Evolutionary conservation across 176 grass and related monocot species (phyloP).

Genomic region (Avena atlantica): DNA sequence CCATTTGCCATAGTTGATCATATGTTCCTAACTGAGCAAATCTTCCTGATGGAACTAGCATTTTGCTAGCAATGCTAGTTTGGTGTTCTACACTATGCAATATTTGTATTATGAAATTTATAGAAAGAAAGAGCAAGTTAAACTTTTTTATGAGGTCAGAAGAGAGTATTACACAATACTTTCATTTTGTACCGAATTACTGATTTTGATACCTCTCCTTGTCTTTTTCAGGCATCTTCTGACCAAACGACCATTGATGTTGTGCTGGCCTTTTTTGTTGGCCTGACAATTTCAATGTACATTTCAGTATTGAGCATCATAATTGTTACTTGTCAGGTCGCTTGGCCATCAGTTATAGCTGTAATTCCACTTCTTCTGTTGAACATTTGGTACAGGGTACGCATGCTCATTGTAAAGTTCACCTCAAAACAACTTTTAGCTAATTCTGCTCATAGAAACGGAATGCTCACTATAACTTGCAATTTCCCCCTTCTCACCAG

Average conservation of each 20-base stretch:
- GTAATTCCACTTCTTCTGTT: constrained; percentile 78
- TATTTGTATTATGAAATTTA: background rate
- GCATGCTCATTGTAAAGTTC: constrained; percentile 34
- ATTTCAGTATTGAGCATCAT: constrained; percentile 80
- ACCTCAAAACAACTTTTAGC: background rate
- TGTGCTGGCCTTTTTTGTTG: constrained; percentile 79
- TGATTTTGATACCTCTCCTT: constrained; percentile 21
- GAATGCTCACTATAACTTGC: background rate
- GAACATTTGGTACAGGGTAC: constrained; percentile 98
- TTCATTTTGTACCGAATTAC: background rate
- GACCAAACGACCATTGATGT: constrained; percentile 95
- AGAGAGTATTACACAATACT: background rate
- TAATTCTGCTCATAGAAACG: background rate
- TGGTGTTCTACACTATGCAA: background rate
- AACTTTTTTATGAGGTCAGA: background rate
- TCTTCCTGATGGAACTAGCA: background rate
- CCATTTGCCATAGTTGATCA: too few relatives aligned
- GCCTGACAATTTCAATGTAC: constrained; percentile 84
- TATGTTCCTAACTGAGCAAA: constrained; percentile 14
- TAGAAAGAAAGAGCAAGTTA: background rate
- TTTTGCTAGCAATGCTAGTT: background rate
- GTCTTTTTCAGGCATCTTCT: constrained; percentile 82
- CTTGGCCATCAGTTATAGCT: constrained; percentile 85
- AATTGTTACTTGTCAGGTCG: constrained; percentile 83
- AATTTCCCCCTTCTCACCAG: constrained; percentile 44